These are phyloP conservation scores for Colletotrichum karsti DNA, from an alignment of 2,329 filamentous ascomycete genomes.

Conservation along the genomic window DNA sequence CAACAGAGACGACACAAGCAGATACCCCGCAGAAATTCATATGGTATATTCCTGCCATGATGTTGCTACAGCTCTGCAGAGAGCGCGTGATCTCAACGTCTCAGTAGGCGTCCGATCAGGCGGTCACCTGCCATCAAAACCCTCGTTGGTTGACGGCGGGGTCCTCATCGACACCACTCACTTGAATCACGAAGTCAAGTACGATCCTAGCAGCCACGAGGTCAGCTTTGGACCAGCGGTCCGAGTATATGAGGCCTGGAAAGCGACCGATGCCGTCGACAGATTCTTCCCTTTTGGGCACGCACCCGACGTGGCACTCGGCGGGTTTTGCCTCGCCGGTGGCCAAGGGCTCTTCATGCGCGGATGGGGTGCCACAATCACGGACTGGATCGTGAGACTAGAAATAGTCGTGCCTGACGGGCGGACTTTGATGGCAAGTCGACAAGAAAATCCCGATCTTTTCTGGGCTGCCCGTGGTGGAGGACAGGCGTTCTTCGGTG, in stretches of 20 bases:
- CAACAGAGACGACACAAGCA: neutral
- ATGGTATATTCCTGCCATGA: neutral
- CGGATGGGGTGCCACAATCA: neutral
- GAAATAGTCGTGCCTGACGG: neutral
- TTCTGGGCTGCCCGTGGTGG: neutral
- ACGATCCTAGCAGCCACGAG: neutral
- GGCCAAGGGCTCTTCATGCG: neutral
- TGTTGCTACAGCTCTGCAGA: neutral
- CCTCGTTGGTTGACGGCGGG: neutral
- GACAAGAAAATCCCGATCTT: neutral
- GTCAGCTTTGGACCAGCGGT: neutral
- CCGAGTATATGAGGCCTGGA: neutral
- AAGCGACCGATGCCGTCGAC: neutral
- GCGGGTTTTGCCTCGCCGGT: neutral
- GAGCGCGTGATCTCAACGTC: neutral
- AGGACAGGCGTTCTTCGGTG: neutral
- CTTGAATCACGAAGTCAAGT: neutral
- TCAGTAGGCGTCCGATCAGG: neutral
- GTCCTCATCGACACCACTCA: neutral
- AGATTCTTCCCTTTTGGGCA: neutral
- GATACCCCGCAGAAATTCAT: neutral
- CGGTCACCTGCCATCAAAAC: neutral
- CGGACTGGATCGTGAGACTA: neutral
- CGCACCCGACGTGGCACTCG: neutral
- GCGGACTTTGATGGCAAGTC: neutral